A percentile compares a stretch with the other conserved stretches of the same genome.
Conservation (phyloP, 2,329 filamentous ascomycete species). For the Sarocladium brachiariae region DNA sequence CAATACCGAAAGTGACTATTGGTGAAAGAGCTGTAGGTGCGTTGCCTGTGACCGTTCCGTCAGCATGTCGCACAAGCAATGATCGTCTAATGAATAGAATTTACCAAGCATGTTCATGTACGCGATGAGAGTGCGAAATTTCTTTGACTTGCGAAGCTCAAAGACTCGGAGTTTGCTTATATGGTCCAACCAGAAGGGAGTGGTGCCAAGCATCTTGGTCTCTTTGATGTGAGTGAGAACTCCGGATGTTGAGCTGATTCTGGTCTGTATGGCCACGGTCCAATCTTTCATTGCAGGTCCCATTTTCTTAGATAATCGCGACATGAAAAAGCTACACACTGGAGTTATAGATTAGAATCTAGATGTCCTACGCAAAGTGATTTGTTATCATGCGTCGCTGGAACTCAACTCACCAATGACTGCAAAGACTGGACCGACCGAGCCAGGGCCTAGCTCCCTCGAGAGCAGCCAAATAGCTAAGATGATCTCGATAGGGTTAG, state of each 20-base stretch:
- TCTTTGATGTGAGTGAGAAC: neutral
- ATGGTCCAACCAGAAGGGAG: neutral
- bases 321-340: neutral
- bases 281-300: neutral
- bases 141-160: conserved; percentile 31
- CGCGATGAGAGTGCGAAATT: conserved; percentile 28
- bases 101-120: conserved; percentile 24
- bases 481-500: conserved; percentile 28
- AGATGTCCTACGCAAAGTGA: neutral
- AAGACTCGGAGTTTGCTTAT: conserved; percentile 22
- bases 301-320: neutral
- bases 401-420: neutral
- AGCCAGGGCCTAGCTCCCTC: neutral
- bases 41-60: neutral
- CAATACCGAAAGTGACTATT: neutral
- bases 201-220: neutral
- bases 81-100: neutral
- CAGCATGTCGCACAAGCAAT: neutral
- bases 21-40: neutral
- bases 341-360: neutral
- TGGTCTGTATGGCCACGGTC: neutral
- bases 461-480: conserved; percentile 29
- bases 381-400: neutral
- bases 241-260: neutral
- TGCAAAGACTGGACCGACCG: neutral